These are phyloP conservation scores for Nakataea oryzae DNA, from an alignment of 2,329 filamentous ascomycete species.

Conservation along the genomic window DNA sequence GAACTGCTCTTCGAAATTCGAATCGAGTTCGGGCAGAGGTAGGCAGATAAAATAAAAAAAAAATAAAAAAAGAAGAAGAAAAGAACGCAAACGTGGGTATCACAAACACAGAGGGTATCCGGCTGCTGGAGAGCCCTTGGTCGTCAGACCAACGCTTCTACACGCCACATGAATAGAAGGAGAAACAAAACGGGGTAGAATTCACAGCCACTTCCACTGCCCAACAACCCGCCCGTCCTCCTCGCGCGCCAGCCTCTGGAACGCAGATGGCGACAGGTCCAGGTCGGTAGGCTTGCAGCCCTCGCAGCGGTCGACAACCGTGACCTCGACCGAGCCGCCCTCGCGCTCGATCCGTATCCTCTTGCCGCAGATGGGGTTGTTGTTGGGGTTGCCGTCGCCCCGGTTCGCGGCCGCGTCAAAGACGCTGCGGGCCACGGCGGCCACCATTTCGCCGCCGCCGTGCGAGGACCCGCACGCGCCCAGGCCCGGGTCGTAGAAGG, in stretches of 20 bases:
- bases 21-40: too few relatives aligned
- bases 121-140: background rate
- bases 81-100: too few relatives aligned
- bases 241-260: conserved; percentile 32
- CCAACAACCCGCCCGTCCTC: conserved; percentile 26
- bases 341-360: conserved; percentile 48
- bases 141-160: background rate
- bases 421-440: conserved; percentile 4
- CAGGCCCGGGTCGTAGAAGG: conserved; percentile 2
- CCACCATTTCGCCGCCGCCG: conserved; percentile 4
- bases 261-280: conserved; percentile 36
- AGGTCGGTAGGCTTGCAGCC: conserved; percentile 35
- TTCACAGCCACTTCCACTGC: conserved; percentile 22
- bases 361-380: conserved; percentile 33
- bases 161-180: background rate
- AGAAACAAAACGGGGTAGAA: background rate
- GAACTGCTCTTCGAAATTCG: too few relatives aligned
- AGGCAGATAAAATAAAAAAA: too few relatives aligned
- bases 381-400: conserved; percentile 6
- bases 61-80: too few relatives aligned
- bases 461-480: conserved; percentile 4
- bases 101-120: background rate
- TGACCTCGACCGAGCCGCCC: conserved; percentile 37
- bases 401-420: conserved; percentile 5
- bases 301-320: conserved; percentile 57